These are phyloP conservation scores for Arachnomyces sp. DNA, from an alignment of 2,329 filamentous ascomycete species.

Conservation along the genomic window DNA sequence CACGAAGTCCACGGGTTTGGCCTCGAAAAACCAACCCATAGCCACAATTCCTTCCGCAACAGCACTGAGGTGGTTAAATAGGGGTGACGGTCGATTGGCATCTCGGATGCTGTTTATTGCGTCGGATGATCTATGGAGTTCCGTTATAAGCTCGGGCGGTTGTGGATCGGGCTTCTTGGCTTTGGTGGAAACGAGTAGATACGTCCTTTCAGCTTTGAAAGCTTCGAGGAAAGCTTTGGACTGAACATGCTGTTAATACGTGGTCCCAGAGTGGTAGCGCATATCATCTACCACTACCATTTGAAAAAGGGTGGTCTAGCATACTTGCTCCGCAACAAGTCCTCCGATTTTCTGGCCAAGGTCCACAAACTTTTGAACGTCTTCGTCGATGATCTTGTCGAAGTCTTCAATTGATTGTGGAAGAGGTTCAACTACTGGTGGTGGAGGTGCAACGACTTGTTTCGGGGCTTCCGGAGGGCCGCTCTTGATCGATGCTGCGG, in stretches of 20 bases:
- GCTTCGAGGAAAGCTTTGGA: conserved; percentile 53
- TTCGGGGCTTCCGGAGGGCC: conserved; percentile 20
- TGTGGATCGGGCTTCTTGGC: conserved; percentile 83
- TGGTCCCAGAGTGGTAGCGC: not conserved
- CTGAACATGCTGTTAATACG: conserved; percentile 27
- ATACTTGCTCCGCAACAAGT: conserved; percentile 71
- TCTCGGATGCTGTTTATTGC: conserved; percentile 76
- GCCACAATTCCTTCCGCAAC: conserved; percentile 86
- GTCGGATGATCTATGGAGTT: conserved; percentile 75
- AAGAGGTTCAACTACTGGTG: conserved; percentile 51
- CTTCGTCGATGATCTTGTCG: conserved; percentile 65
- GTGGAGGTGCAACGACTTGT: conserved; percentile 28
- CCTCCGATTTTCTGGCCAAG: conserved; percentile 72
- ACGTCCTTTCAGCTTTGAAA: conserved; percentile 79
- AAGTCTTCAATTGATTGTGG: conserved; percentile 82
- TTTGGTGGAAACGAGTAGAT: conserved; percentile 80
- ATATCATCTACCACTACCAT: not conserved
- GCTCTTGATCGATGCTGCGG: conserved; percentile 18
- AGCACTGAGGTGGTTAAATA: conserved; percentile 76
- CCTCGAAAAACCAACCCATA: conserved; percentile 83
- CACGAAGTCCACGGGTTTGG: conserved; percentile 76
- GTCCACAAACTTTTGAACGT: conserved; percentile 70
- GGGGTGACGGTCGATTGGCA: conserved; percentile 63
- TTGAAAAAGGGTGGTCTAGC: conserved; percentile 15
- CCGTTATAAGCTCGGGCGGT: conserved; percentile 68